These are phyloP conservation scores for Auxenochlorella pyrenoidosa DNA, from an alignment of 139 green algal genomes.

Conservation along the genomic window DNA sequence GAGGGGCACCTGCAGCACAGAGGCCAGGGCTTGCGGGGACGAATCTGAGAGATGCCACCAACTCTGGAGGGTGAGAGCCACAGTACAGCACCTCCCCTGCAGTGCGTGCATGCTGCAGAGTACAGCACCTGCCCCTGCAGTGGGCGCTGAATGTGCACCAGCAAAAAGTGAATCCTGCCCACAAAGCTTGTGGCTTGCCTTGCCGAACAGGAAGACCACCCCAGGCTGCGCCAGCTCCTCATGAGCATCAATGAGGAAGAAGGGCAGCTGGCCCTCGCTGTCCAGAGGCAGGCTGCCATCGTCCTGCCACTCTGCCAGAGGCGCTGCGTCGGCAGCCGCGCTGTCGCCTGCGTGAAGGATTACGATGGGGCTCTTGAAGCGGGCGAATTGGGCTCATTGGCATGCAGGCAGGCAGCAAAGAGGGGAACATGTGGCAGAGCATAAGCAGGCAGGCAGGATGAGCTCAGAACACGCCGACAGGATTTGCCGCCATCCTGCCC, in stretches of 20 bases:
- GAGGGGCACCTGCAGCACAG: slow-evolving; percentile 39
- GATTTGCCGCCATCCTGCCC: too few species aligned
- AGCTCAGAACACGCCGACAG: background rate
- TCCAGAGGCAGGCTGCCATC: slow-evolving; percentile 71
- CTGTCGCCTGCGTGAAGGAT: background rate
- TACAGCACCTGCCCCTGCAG: too few species aligned
- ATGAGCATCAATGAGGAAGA: slow-evolving; percentile 93
- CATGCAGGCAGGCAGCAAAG: background rate
- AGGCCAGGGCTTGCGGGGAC: background rate
- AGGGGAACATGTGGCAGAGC: too few species aligned
- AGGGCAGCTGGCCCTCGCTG: slow-evolving; percentile 71
- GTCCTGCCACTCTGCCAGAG: slow-evolving; percentile 13
- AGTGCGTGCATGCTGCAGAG: background rate
- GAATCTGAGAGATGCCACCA: too few species aligned
- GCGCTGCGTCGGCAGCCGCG: background rate
- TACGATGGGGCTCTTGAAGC: background rate
- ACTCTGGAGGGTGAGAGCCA: too few species aligned
- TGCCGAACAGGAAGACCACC: slow-evolving; percentile 94
- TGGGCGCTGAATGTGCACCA: background rate
- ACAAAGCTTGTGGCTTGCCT: slow-evolving; percentile 59
- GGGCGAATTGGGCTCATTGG: background rate
- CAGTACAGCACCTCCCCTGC: background rate
- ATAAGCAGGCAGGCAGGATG: background rate
- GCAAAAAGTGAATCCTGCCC: too few species aligned
- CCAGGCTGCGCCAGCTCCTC: slow-evolving; percentile 83